These are phyloP conservation scores for Hysterium pulicare DNA, from an alignment of 2,329 filamentous ascomycete species.

Conservation along the genomic window DNA sequence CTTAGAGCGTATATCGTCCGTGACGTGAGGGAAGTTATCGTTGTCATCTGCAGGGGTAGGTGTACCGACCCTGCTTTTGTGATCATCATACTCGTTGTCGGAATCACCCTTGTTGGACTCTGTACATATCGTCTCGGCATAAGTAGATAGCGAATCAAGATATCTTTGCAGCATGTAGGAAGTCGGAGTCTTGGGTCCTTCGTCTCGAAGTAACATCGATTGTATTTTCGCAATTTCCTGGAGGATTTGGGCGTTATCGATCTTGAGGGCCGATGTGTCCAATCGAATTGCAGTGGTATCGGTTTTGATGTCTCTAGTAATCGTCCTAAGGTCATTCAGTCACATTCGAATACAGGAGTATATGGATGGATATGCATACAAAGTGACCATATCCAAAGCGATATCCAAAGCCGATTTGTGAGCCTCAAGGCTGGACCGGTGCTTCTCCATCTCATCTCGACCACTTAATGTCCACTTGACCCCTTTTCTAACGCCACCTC, in stretches of 20 bases:
- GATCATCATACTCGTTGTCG: too few relatives aligned
- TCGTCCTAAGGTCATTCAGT: not conserved
- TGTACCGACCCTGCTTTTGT: too few relatives aligned
- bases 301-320: constrained; percentile 8
- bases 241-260: not conserved
- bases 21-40: too few relatives aligned
- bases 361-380: not conserved
- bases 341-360: not conserved
- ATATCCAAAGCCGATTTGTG: constrained; percentile 8
- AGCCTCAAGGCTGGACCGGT: constrained; percentile 7
- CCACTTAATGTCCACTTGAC: constrained; percentile 7
- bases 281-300: constrained; percentile 11
- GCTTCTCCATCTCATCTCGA: constrained; percentile 9
- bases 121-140: constrained; percentile 6
- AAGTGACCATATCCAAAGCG: constrained; percentile 7
- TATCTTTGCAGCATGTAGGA: constrained; percentile 8
- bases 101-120: too few relatives aligned
- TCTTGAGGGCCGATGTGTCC: constrained; percentile 6
- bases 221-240: not conserved
- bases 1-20: too few relatives aligned
- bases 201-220: not conserved
- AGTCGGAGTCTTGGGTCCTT: not conserved
- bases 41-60: too few relatives aligned
- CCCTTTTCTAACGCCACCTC: not conserved
- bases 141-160: constrained; percentile 9